Evolutionary conservation across 768 basidiomycete species (phyloP), one percentile per base, ranked within the genome.

Genomic region (Mycena crocata): DNA sequence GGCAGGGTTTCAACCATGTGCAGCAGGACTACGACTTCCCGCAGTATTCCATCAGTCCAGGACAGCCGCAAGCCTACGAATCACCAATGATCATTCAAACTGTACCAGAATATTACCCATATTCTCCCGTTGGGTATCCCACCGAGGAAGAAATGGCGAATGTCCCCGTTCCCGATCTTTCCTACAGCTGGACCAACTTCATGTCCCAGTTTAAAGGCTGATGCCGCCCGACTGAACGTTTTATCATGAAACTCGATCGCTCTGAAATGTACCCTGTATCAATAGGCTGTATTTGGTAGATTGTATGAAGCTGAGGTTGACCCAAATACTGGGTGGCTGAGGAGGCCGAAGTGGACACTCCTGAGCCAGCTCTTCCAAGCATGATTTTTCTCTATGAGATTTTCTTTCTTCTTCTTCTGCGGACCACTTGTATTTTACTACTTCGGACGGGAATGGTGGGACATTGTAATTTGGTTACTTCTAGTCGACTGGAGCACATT

Each of bases 121-220:
- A 70, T 40, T 63, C 56, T 6, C 40, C 62, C 2, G 37, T 21
- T 23, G 66, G 28, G 17, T 67, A 68, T 52, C 17, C 59, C 26
- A 66, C 58, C 55, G 65, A 24, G 34, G 64, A 69, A 13, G 69
- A 69, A 6, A 58, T 62, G 46, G 52, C 42, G n/a, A 68, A 39
- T 30, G 54, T 77, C n/a, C 76, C 79, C 34, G 72, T 77, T 30
- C 77, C 79, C 30, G 83, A 83, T 64, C 64, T 82, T 35, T 75
- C 76, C 58, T 82, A 82, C 57, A 80, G 84, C 15, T 86, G 85
- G 85, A 81, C 83, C 46, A 85, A 83, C 67, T 81, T 86, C 51
- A 74, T 83, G 72, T 77, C 83, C 19, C 85, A 84, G 64, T 86
- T 81, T 70, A 83, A 81, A 61, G 58, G 55, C 28, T 70, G 42